Conservation (phyloP, 2,329 filamentous ascomycete genomes). For the Microsporum canis region DNA sequence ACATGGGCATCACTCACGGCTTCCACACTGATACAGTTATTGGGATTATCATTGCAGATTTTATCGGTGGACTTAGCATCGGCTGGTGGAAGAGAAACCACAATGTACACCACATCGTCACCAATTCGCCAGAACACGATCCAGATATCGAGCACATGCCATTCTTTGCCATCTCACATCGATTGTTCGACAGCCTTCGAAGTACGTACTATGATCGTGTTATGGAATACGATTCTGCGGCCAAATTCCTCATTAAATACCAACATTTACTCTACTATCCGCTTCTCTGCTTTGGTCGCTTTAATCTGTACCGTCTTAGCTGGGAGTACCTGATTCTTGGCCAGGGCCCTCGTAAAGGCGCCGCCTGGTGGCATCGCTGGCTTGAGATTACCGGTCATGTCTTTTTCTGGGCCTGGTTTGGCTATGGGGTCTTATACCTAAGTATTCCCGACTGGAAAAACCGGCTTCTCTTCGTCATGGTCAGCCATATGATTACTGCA, state of each 20-base stretch:
- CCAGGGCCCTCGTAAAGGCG: slow-evolving; percentile 60
- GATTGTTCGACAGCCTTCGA: slow-evolving; percentile 59
- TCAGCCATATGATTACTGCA: slow-evolving; percentile 71
- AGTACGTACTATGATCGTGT: slow-evolving; percentile 76
- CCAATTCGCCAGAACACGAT: slow-evolving; percentile 89
- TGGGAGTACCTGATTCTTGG: slow-evolving; percentile 62
- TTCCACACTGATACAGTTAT: slow-evolving; percentile 75
- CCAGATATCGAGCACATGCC: slow-evolving; percentile 90
- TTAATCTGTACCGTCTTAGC: slow-evolving; percentile 75
- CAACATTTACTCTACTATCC: slow-evolving; percentile 79
- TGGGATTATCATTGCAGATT: slow-evolving; percentile 83
- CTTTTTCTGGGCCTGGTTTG: slow-evolving; percentile 81
- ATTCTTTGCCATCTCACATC: slow-evolving; percentile 75
- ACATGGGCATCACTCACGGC: slow-evolving; percentile 93
- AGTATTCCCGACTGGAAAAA: slow-evolving; percentile 57
- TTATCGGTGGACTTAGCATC: slow-evolving; percentile 73
- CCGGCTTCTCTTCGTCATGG: slow-evolving; percentile 61
- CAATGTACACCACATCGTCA: slow-evolving; percentile 94
- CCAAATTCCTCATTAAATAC: slow-evolving; percentile 57
- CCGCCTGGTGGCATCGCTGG: slow-evolving; percentile 72
- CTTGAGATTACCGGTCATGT: slow-evolving; percentile 65
- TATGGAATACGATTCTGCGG: slow-evolving; percentile 66
- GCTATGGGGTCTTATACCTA: slow-evolving; percentile 67
- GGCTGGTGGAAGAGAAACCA: slow-evolving; percentile 98
- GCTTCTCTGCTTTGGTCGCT: slow-evolving; percentile 66